Base-by-base conservation (phyloP, 2,329 filamentous ascomycete genomes). In the Endothia cerciana region DNA sequence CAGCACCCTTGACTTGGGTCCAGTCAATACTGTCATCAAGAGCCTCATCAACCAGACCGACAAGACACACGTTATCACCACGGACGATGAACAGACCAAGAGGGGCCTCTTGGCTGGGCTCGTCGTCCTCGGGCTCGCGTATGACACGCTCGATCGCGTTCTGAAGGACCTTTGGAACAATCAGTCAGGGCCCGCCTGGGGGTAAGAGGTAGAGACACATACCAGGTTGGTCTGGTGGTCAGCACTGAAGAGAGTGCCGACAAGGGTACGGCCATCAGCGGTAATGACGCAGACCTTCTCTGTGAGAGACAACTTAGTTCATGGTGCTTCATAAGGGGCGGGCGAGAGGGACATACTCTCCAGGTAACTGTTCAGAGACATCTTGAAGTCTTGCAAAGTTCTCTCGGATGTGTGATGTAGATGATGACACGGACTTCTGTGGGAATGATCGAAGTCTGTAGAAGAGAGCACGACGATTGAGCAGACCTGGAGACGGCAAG, bases 251-350 rank as follows among this genome's bases (percentile, higher is more conserved):
- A 99, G 87, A 2, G 85, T 94, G 67, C 95, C 95, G 68, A 92
- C 85, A 28, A 94, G 81, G 57, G 92, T 97, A 73, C 94, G 90
- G 61, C 94, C 95, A 79, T 98, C 95, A 72, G 92, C 91, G 36
- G 95, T 98, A 70, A 98, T 87, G 74, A 98, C 90, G 66, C 94
- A 85, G 72, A 98, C 92, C 79, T 93, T 96, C 80, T 97, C 95
- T 97, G 22, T 13, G 11, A 33, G 38, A 36, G 36, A 28, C 49
- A 36, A 41, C 22, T 53, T 8, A 41, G 25, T 19, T 41, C 25
- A 45, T 60, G 49, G 60, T 25, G n/a, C 41, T 10, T 19, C 5
- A 36, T 36, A 22, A 41, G 28, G 22, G 19, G 2, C 15, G 15
- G n/a, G 33, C 22, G 38, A 28, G 25, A 6, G 19, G 57, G 17